Base-by-base conservation (phyloP, 2,329 filamentous ascomycete species). In the Trichoderma gracile region DNA sequence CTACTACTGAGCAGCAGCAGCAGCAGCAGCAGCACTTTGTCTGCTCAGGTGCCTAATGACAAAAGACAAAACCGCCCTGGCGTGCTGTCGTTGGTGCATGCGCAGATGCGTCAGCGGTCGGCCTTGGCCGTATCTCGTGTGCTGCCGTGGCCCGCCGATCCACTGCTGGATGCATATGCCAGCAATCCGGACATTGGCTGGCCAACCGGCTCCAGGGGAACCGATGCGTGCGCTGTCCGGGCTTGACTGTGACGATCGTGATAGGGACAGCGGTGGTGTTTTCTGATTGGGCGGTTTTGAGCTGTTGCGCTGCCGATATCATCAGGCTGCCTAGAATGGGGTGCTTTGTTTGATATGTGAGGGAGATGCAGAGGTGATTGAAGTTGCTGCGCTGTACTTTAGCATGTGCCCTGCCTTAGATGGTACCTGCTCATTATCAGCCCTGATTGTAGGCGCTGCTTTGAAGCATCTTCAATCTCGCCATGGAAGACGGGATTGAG, bases 111-210 rank as follows among this genome's bases (percentile, higher is more conserved):
- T 23, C 49, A 23, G 47, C 40, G 59, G 59, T 62, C 46, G 59
- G 57, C 47, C 47, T 23, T 33, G 58, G 47, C 58, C 38, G 21
- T 61, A 53, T 61, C 58, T 61, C 50, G 33, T 23, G 59, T 8
- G 27, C 47, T 46, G 49, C 59, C 49, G 40, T 23, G 59, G 53
- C 59, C 49, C 49, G 59, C 59, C 59, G 59, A 62, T 62, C 59
- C 59, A 62, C 59, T 46, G 49, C 38, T 19, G n/a, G 49, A 38
- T 62, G 59, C 59, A 62, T 62, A 62, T 62, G 49, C 49, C 59
- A 62, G 59, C 49, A 62, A 54, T 62, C 43, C 59, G 47, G 59
- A 38, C 49, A 62, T 49, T 61, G 47, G 33, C 59, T 54, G 49
- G 59, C 59, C 59, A 62, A 62, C 49, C 49, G 59, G 59, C 49